Evolutionary conservation across 164 flowering plant genomes (phyloP), one percentile per base, ranked within the genome.

Genomic region (Amborella trichopoda): DNA sequence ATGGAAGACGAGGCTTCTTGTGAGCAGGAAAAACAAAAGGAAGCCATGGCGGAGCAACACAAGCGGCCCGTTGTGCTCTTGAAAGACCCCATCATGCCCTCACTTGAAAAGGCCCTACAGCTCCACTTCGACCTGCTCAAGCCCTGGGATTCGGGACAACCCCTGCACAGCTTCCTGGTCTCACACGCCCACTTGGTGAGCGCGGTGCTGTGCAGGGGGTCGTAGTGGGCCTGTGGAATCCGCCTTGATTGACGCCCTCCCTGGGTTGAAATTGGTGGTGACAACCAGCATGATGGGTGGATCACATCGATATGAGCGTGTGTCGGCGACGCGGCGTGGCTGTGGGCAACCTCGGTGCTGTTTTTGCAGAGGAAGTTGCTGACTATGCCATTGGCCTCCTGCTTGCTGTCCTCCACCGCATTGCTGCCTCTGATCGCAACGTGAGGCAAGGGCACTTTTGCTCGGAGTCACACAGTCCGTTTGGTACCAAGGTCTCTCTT

Each of bases 301-400:
- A 78, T 17, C 71, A 69, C 57, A 52, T 78, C 24, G 81, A 78
- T 47, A n/a, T 76, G 49, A 46, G 1, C 9, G 68, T 57, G 55
- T 76, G 85, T 54, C 36, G 39, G 50, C 72, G 74, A 42, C 52
- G 68, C 28, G 75, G 76, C 6, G 60, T 78, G 30, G 36, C 46
- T 40, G 72, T 75, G 20, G 59, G 76, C 13, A 65, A 73, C 47
- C 60, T 74, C 11, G 69, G 76, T 2, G 67, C 64, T 3, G 59
- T 65, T 4, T 45, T 65, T 40, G 61, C 86, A 0, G 78, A 68
- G 2, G 77, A 69, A 17, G 79, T 60, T 8, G 81, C 81, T 1
- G 81, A 78, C 23, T 23, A 49, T 19, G 77, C 74, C 1, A 55
- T 78, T 4, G 81, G 69, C 20, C 56, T 76, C 37, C 30, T 57